Evolutionary conservation across 1,284 basidiomycete genomes (phyloP).

Genomic region (Pterula multifida): DNA sequence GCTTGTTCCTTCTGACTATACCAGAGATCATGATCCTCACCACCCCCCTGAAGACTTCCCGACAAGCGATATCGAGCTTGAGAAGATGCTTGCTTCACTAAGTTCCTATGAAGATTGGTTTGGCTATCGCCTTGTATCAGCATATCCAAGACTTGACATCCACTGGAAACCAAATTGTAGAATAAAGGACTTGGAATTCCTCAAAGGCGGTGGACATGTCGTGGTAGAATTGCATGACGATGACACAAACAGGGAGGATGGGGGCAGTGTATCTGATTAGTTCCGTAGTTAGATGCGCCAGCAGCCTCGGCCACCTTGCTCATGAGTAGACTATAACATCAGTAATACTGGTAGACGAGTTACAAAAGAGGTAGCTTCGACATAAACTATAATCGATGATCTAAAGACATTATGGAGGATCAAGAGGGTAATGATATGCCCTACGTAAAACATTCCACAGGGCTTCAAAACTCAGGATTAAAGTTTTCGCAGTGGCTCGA

Average conservation of each 20-base stretch:
- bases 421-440: constrained; percentile 45
- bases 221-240: constrained; percentile 31
- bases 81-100: constrained; percentile 22
- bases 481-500: constrained; percentile 16
- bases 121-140: constrained; percentile 56
- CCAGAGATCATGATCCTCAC: constrained; percentile 29
- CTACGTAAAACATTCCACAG: constrained; percentile 36
- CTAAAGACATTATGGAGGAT: constrained; percentile 36
- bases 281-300: too few relatives aligned
- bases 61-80: constrained; percentile 26
- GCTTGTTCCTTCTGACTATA: constrained; percentile 25
- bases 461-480: constrained; percentile 25
- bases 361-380: too few relatives aligned
- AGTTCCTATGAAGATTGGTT: constrained; percentile 28
- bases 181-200: constrained; percentile 37
- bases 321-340: too few relatives aligned
- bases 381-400: too few relatives aligned
- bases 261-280: neutral
- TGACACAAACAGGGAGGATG: neutral
- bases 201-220: constrained; percentile 55
- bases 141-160: constrained; percentile 62
- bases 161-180: constrained; percentile 30
- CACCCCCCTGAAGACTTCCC: constrained; percentile 23
- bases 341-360: too few relatives aligned
- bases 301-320: too few relatives aligned